phyloP scores from a whole-genome alignment of 2,329 filamentous ascomycete genomes.

The Monascus ruber region DNA sequence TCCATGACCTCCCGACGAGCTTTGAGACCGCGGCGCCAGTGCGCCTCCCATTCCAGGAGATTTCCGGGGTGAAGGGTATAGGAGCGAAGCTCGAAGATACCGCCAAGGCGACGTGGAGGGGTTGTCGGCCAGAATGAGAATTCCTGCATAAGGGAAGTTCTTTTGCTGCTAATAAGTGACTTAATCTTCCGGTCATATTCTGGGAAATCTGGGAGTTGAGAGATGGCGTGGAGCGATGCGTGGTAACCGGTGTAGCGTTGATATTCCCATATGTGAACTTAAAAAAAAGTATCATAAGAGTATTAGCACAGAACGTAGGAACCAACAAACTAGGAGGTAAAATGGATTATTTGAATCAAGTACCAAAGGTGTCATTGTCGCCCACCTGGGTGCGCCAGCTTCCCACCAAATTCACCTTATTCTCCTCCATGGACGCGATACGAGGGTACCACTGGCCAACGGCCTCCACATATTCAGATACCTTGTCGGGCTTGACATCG shows the following conservation, averaged over 20 bases:
- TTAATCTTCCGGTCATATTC: conserved; percentile 79
- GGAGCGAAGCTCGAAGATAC: conserved; percentile 88
- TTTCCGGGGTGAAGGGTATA: conserved; percentile 95
- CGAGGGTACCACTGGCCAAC: conserved; percentile 86
- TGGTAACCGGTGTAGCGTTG: conserved; percentile 96
- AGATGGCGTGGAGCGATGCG: conserved; percentile 75
- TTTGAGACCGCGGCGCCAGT: conserved; percentile 87
- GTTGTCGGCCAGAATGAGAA: conserved; percentile 99
- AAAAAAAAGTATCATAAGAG: conserved; percentile 18
- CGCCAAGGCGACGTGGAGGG: conserved; percentile 75
- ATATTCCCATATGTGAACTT: conserved; percentile 99
- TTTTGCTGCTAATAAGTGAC: conserved; percentile 71
- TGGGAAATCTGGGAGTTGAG: conserved; percentile 68
- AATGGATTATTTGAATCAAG: background rate
- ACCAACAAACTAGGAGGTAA: background rate
- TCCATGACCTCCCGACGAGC: conserved; percentile 96
- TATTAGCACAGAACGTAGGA: background rate
- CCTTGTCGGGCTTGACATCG: conserved; percentile 86
- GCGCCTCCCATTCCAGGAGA: conserved; percentile 94
- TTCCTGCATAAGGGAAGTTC: conserved; percentile 92
- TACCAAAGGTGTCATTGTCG: conserved; percentile 93
- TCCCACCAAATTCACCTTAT: conserved; percentile 90
- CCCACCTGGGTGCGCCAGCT: conserved; percentile 98
- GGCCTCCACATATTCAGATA: conserved; percentile 85
- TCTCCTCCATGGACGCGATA: conserved; percentile 73